Conservation (phyloP, 2,329 filamentous ascomycete genomes). For the Lithohypha guttulata region DNA sequence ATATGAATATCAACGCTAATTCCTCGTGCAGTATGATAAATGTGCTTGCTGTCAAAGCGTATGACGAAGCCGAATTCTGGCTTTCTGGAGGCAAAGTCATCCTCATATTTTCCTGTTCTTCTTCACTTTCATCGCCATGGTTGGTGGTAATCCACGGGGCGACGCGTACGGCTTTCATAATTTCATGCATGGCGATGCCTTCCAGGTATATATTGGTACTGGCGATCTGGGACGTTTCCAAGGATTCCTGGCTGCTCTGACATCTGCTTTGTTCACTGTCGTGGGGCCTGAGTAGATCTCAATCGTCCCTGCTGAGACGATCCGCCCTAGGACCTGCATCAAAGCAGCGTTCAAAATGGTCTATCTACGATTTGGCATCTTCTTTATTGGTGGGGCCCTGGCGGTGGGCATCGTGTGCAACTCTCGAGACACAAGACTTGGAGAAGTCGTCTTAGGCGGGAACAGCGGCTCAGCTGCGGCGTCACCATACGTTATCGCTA, state of each 20-base stretch:
- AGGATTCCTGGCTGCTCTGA: constrained; percentile 55
- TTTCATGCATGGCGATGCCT: constrained; percentile 52
- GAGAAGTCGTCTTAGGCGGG: constrained; percentile 37
- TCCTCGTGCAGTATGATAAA: constrained; percentile 44
- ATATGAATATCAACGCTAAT: not conserved
- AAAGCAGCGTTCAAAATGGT: constrained; percentile 65
- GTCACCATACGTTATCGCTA: constrained; percentile 54
- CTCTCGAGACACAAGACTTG: constrained; percentile 51
- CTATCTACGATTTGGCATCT: constrained; percentile 63
- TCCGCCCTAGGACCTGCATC: constrained; percentile 57
- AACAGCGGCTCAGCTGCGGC: constrained; percentile 39
- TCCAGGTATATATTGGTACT: constrained; percentile 50
- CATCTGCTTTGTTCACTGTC: constrained; percentile 56
- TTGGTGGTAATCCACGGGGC: constrained; percentile 62
- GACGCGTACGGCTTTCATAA: constrained; percentile 61
- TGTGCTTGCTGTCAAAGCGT: constrained; percentile 56
- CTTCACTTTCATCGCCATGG: constrained; percentile 70
- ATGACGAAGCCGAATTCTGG: constrained; percentile 61
- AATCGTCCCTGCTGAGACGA: constrained; percentile 54
- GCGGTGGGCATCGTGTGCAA: constrained; percentile 59
- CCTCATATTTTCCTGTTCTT: constrained; percentile 55
- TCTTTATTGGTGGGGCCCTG: constrained; percentile 63
- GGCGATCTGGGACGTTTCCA: constrained; percentile 51
- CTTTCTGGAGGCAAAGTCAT: constrained; percentile 58
- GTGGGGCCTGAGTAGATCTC: constrained; percentile 54